phyloP scores from a whole-genome alignment of 192 early-diverging fungal species.

The Podila epigama region DNA sequence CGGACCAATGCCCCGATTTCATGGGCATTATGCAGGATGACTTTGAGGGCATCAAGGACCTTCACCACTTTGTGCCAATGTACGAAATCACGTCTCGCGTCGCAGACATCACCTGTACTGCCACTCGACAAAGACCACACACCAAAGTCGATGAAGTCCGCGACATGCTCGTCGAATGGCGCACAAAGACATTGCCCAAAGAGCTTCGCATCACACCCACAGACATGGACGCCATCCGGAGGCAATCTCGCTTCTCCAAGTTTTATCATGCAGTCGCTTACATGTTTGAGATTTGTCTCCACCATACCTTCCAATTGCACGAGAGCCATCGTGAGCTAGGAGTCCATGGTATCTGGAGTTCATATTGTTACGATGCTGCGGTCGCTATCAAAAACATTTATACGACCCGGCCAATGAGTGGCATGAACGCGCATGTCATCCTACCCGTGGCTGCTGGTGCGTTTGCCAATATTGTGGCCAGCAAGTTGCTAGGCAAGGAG shows the following conservation, averaged over 20 bases:
- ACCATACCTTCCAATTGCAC: constrained; percentile 45
- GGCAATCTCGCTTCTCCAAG: constrained; percentile 41
- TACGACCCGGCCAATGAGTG: constrained; percentile 31
- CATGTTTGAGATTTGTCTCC: constrained; percentile 45
- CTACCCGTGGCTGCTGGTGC: constrained; percentile 38
- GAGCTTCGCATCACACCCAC: constrained; percentile 22
- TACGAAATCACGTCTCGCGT: constrained; percentile 32
- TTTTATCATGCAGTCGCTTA: constrained; percentile 34
- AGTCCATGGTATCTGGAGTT: constrained; percentile 36
- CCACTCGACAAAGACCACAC: constrained; percentile 27
- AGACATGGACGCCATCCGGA: constrained; percentile 20
- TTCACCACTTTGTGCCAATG: constrained; percentile 34
- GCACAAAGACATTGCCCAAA: constrained; percentile 12
- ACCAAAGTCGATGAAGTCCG: constrained; percentile 41
- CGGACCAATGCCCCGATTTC: constrained; percentile 18
- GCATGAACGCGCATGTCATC: constrained; percentile 44
- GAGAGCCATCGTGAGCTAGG: constrained; percentile 29
- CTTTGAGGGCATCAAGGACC: constrained; percentile 37
- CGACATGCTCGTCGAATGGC: constrained; percentile 23
- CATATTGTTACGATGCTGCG: constrained; percentile 38
- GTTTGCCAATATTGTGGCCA: constrained; percentile 41
- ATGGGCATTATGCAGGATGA: constrained; percentile 23
- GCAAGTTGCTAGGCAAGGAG: constrained; percentile 26
- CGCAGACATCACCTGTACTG: constrained; percentile 43
- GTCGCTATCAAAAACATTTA: constrained; percentile 37